Evolutionary conservation across 1,284 basidiomycete genomes (phyloP).

Genomic region (Meripilus lineatus): DNA sequence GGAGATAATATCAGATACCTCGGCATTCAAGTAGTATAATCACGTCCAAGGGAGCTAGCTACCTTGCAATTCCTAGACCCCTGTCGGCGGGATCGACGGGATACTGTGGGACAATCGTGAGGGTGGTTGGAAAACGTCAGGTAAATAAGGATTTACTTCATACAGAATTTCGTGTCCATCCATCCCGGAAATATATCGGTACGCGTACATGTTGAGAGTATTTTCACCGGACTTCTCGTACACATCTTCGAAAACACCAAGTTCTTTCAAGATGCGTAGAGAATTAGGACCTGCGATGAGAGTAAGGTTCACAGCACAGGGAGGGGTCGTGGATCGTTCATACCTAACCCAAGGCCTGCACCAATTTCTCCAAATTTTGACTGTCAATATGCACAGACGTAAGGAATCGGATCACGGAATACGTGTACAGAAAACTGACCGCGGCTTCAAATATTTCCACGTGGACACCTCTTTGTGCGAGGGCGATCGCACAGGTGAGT

Average conservation of each 20-base stretch:
- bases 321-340: neutral
- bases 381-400: neutral
- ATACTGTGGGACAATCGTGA: slow-evolving; percentile 1
- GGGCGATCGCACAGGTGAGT: slow-evolving; percentile 14
- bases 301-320: too few relatives aligned
- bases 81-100: slow-evolving; percentile 1
- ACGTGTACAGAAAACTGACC: slow-evolving; percentile 9
- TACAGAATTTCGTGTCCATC: slow-evolving; percentile 41
- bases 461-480: slow-evolving; percentile 12
- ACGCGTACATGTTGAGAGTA: slow-evolving; percentile 2
- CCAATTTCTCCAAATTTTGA: slow-evolving; percentile 11
- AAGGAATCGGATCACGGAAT: neutral
- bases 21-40: too few relatives aligned
- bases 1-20: neutral
- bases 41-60: too few relatives aligned
- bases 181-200: slow-evolving; percentile 28
- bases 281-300: slow-evolving; percentile 9
- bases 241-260: slow-evolving; percentile 9
- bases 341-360: slow-evolving; percentile 11
- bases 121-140: neutral
- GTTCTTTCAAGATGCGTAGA: slow-evolving; percentile 6
- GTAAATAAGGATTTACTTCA: slow-evolving; percentile 30
- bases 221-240: slow-evolving; percentile 1
- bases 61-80: slow-evolving; percentile 37
- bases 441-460: slow-evolving; percentile 18